Percentiles rank a stretch among this genome's conserved stretches.
phyloP scores from a whole-genome alignment of 2,329 filamentous ascomycete species.

The Aspergillus sp. region DNA sequence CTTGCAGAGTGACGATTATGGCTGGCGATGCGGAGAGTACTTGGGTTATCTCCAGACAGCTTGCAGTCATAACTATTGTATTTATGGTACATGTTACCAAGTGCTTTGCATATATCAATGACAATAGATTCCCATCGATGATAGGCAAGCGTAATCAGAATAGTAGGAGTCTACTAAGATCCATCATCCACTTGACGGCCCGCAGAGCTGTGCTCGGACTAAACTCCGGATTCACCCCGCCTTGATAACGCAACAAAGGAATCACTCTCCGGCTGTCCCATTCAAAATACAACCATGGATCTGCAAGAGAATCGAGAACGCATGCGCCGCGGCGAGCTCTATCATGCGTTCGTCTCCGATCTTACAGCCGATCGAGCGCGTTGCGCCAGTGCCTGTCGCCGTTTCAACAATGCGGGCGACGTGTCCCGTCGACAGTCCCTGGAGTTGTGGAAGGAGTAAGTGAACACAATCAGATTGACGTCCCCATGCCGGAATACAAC shows the following conservation, averaged over 20 bases:
- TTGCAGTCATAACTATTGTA: no score
- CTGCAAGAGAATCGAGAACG: conserved; percentile 31
- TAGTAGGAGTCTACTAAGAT: no score
- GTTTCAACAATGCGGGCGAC: conserved; percentile 65
- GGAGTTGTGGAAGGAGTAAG: conserved; percentile 72
- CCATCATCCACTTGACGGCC: background rate
- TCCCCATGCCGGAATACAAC: background rate
- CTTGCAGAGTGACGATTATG: no score
- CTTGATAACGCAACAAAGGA: conserved; percentile 4
- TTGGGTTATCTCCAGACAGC: no score
- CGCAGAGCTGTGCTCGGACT: background rate
- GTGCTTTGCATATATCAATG: no score
- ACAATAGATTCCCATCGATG: no score
- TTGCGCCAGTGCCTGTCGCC: conserved; percentile 61
- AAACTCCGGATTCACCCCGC: background rate
- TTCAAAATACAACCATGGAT: conserved; percentile 3
- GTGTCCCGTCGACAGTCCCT: conserved; percentile 63
- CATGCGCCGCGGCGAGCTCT: conserved; percentile 71
- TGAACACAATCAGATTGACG: conserved; percentile 16
- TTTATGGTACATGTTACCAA: no score
- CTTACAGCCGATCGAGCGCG: conserved; percentile 64
- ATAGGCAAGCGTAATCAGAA: no score
- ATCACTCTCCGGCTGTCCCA: background rate
- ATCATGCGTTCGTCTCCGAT: conserved; percentile 71
- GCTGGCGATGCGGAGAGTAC: no score